Base-by-base conservation (phyloP, 2,329 filamentous ascomycete genomes). In the Pseudohalonectria lignicola region DNA sequence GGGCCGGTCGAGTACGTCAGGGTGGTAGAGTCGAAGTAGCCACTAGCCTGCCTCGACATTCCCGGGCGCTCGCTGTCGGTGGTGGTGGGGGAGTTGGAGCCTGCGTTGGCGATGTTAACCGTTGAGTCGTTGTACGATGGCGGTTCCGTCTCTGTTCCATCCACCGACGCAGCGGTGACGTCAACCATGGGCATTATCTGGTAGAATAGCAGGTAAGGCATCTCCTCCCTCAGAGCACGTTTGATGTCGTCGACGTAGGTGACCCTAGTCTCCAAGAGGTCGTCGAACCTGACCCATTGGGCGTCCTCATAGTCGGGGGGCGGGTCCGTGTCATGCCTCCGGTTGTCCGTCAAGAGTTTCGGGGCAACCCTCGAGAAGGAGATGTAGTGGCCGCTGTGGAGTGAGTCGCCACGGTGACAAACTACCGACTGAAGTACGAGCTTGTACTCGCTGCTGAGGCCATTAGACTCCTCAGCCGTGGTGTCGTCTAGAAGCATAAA, bases 161-260 rank as follows among this genome's bases (percentile, higher is more conserved):
- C 66, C 0, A 64, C 62, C 5, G 69, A 69, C 11, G 63, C 60
- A 1, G 62, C 53, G 1, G 67, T 63, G 7, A 82, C 72, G 39
- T 87, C 83, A 21, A 86, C 76, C 51, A 93, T 86, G 0, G 90
- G 88, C 21, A 93, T 74, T 30, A 96, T 85, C 56, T 95, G 90
- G 53, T 95, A 98, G 58, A 96, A 96, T 0, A 98, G 67, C 6
- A 96, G 71, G 55, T 96, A 96, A 0, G 92, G 90, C 56, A 86
- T 93, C 56, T 95, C 88, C n/a, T 82, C 73, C 47, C 76, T 81
- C 36, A 96, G 62, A 0, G 85, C 81, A 47, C 81, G 63, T 43
- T 84, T 79, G 48, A 80, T 75, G 45, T 95, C 82, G 50, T 93
- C 76, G 35, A 95, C 79, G 39, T 82, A 71, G 0, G 69, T 71